Evolutionary conservation across 2,329 filamentous ascomycete genomes (phyloP), one percentile per base, ranked within the genome.

Genomic region (Hymenoscyphus fructigenus): DNA sequence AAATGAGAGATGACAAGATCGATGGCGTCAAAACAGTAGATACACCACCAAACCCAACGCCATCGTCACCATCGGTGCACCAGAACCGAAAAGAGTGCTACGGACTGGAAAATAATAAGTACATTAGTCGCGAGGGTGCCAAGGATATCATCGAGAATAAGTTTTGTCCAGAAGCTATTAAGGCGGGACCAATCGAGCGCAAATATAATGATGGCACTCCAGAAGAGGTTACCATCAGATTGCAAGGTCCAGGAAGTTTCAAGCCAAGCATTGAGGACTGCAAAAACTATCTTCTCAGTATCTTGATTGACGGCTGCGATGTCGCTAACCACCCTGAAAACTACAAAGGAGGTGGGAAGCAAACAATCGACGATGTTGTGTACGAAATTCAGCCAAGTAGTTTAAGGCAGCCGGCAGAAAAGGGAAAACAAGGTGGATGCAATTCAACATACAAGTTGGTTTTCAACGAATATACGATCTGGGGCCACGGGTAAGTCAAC

Each of bases 1-100:
- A 53, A 53, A 60, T 60, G 59, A 50, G 29, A 41, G 41, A 60
- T 38, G 59, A 60, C 36, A 53, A 53, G 23, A 53, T 53, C 32
- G 38, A 38, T 20, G 17, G 41, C 10, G 23, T 60, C 6, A 53
- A 50, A 20, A 10, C 26, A 53, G 20, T 26, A 60, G n/a, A 23
- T n/a, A 17, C 20, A n/a, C 32, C 57, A 23, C 36, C 57, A 23
- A 10, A 23, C 14, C 56, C 23, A 6, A 23, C 56, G 9, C 14
- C 56, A 9, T 26, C 56, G 34, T 15, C 56, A 32, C 57, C 57
- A 41, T 23, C 57, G 17, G 32, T 6, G 36, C 34, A 20, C 34
- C 20, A 20, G 58, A 14, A 20, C 3, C 23, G 26, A 12, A 6
- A 44, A 4, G 34, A 26, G 58, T 44, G 34, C 32, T 6, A 47